Percentiles rank a stretch among this genome's conserved stretches.
phyloP scores from a whole-genome alignment of 2,329 filamentous ascomycete species.

The Diaporthe batatas region DNA sequence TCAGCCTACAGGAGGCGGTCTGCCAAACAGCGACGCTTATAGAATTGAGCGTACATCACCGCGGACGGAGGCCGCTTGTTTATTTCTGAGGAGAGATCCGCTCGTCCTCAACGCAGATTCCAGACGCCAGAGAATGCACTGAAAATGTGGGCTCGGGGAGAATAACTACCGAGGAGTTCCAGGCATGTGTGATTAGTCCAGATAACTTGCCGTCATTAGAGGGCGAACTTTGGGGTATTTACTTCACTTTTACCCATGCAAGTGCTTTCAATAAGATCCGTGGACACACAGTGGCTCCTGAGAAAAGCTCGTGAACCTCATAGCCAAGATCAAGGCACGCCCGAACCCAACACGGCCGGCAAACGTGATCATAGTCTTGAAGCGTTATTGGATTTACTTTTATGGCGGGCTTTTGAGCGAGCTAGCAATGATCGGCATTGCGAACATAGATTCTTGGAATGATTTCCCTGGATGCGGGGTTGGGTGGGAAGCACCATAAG shows the following conservation, averaged over 20 bases:
- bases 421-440: slow-evolving; percentile 35
- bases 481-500: slow-evolving; percentile 42
- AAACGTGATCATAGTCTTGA: slow-evolving; percentile 14
- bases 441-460: slow-evolving; percentile 43
- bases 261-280: slow-evolving; percentile 43
- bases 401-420: slow-evolving; percentile 1
- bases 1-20: neutral
- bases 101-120: neutral
- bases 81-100: slow-evolving; percentile 8
- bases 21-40: slow-evolving; percentile 25
- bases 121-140: slow-evolving; percentile 11
- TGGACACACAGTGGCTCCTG: slow-evolving; percentile 39
- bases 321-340: slow-evolving; percentile 40
- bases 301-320: slow-evolving; percentile 40
- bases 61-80: slow-evolving; percentile 33
- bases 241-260: slow-evolving; percentile 44
- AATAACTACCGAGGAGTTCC: neutral
- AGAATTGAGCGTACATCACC: slow-evolving; percentile 31
- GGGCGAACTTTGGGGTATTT: slow-evolving; percentile 43
- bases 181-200: slow-evolving; percentile 1
- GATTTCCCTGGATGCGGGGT: slow-evolving; percentile 41
- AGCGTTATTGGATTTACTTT: neutral
- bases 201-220: slow-evolving; percentile 27
- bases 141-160: slow-evolving; percentile 31
- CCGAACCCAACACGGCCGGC: slow-evolving; percentile 40